These are phyloP conservation scores for Serendipita sp. DNA, from an alignment of 768 basidiomycete genomes.

Conservation along the genomic window DNA sequence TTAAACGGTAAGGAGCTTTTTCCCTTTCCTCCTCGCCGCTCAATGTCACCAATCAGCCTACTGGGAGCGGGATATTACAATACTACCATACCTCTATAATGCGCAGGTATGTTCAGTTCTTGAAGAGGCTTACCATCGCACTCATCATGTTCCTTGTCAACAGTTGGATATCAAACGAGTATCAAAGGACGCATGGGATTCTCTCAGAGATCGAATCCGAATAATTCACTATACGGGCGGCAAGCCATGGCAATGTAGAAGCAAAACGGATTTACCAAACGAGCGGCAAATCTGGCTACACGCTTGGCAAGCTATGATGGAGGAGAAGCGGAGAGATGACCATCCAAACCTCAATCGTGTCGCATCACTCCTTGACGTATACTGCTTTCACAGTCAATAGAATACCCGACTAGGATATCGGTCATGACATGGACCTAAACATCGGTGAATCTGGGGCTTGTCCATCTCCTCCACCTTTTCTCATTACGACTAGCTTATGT, in stretches of 20 bases:
- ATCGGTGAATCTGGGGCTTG: no score
- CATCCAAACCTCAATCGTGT: no score
- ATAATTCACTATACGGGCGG: slow-evolving; percentile 10
- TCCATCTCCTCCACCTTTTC: no score
- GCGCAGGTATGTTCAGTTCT: background rate
- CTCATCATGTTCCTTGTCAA: background rate
- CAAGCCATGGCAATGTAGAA: slow-evolving; percentile 10
- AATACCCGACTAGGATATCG: no score
- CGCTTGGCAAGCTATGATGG: slow-evolving; percentile 7
- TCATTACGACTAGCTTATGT: no score
- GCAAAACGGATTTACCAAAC: slow-evolving; percentile 4
- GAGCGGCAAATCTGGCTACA: slow-evolving; percentile 9
- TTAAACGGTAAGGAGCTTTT: background rate
- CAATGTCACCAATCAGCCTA: slow-evolving; percentile 1
- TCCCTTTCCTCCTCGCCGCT: background rate
- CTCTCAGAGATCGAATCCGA: slow-evolving; percentile 1
- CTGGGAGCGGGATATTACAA: slow-evolving; percentile 9
- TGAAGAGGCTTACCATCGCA: background rate
- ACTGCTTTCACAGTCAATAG: no score
- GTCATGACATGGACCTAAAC: no score
- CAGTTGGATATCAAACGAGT: slow-evolving; percentile 11
- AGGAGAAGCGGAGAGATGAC: no score
- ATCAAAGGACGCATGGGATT: slow-evolving; percentile 3
- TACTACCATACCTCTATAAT: slow-evolving; percentile 10
- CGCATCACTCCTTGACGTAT: no score